These are phyloP conservation scores for Penicillium simplicissimum DNA, from an alignment of 495 filamentous ascomycete species.

Conservation along the genomic window DNA sequence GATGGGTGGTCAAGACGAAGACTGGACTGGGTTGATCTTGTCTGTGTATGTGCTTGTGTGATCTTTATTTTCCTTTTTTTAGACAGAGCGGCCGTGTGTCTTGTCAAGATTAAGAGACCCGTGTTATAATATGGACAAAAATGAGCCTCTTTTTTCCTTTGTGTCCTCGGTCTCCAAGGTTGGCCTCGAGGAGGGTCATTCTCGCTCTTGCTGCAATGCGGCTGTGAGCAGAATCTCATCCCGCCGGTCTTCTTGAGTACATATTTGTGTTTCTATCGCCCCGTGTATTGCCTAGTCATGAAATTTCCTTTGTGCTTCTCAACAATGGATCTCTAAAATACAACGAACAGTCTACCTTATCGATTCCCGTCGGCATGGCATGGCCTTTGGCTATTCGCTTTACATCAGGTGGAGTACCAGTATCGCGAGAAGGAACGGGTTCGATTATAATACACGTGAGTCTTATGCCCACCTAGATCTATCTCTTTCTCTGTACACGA, in stretches of 20 bases:
- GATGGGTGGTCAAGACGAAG: slow-evolving; percentile 19
- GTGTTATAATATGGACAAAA: slow-evolving; percentile 53
- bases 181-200: slow-evolving; percentile 21
- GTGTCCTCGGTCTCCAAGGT: slow-evolving; percentile 22
- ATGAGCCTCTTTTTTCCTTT: slow-evolving; percentile 37
- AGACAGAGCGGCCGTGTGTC: slow-evolving; percentile 45
- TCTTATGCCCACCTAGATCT: slow-evolving; percentile 8
- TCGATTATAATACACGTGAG: slow-evolving; percentile 16
- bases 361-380: not conserved
- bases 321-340: not conserved
- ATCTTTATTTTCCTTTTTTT: slow-evolving; percentile 33
- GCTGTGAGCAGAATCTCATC: slow-evolving; percentile 9
- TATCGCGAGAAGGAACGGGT: not conserved
- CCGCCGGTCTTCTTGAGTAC: slow-evolving; percentile 30
- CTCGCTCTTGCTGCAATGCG: slow-evolving; percentile 7
- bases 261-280: slow-evolving; percentile 37
- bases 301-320: slow-evolving; percentile 32
- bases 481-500: slow-evolving; percentile 26
- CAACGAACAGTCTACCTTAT: not conserved
- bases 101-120: slow-evolving; percentile 49
- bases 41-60: slow-evolving; percentile 36
- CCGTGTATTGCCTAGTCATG: slow-evolving; percentile 38
- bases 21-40: slow-evolving; percentile 26
- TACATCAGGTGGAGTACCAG: not conserved
- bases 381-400: too few relatives aligned